Evolutionary conservation across 2,329 filamentous ascomycete genomes (phyloP).

Genomic region (Laburnicola sp.): DNA sequence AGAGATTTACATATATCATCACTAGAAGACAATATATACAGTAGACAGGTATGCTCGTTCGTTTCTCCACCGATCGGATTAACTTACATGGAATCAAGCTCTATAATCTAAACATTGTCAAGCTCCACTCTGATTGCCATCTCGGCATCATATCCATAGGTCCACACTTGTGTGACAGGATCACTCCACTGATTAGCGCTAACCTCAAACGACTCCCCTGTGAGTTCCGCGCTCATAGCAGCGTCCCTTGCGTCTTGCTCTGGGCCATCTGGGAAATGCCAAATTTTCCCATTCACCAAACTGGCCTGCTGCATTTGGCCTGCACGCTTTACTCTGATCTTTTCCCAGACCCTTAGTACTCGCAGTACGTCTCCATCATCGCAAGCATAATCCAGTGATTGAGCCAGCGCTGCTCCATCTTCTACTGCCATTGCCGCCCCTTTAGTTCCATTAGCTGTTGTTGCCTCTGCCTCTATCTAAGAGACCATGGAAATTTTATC

Average conservation of each 20-base stretch:
- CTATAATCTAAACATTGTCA: conserved; percentile 4
- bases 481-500: no score
- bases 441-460: no score
- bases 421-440: conserved; percentile 66
- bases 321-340: conserved; percentile 52
- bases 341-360: conserved; percentile 45
- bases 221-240: conserved; percentile 40
- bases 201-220: conserved; percentile 41
- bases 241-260: conserved; percentile 26
- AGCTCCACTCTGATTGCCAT: conserved; percentile 34
- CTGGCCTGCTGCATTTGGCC: conserved; percentile 52
- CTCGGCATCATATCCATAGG: conserved; percentile 54
- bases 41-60: neutral
- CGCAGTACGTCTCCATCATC: conserved; percentile 35
- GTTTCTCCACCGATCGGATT: neutral
- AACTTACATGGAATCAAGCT: neutral
- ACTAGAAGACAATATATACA: no score
- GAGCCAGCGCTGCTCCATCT: conserved; percentile 66
- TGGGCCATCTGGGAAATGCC: conserved; percentile 45
- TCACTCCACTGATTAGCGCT: conserved; percentile 57
- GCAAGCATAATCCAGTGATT: conserved; percentile 34
- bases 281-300: conserved; percentile 54
- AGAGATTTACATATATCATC: no score
- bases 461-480: no score
- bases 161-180: conserved; percentile 52